These are phyloP conservation scores for Paecilomyces sp. DNA, from an alignment of 2,329 filamentous ascomycete genomes.

Conservation along the genomic window DNA sequence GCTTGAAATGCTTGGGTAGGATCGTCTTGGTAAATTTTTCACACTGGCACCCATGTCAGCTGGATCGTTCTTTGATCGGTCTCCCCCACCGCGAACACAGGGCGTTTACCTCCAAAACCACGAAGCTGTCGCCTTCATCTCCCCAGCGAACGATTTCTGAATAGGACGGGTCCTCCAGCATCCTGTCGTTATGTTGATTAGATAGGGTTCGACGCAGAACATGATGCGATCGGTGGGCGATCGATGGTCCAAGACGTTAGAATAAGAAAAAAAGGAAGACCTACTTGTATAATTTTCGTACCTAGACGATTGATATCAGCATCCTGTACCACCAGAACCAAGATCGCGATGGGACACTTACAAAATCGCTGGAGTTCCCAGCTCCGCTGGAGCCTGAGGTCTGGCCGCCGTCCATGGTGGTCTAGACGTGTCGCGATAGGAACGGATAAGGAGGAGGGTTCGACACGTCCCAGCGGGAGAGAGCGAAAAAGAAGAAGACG, in stretches of 20 bases:
- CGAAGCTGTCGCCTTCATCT: slow-evolving; percentile 89
- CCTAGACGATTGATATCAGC: slow-evolving; percentile 47
- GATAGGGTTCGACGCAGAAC: slow-evolving; percentile 1
- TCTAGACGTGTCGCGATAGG: slow-evolving; percentile 33
- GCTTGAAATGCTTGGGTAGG: slow-evolving; percentile 96
- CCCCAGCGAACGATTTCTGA: slow-evolving; percentile 93
- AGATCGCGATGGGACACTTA: slow-evolving; percentile 45
- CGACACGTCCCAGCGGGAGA: slow-evolving; percentile 13
- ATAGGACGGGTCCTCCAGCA: slow-evolving; percentile 93
- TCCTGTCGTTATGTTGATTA: slow-evolving; percentile 47
- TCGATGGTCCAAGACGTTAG: slow-evolving; percentile 6
- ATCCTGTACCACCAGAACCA: slow-evolving; percentile 3
- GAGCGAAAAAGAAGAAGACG: slow-evolving; percentile 6
- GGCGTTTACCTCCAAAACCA: slow-evolving; percentile 76
- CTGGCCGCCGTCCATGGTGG: slow-evolving; percentile 40
- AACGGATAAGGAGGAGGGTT: slow-evolving; percentile 25
- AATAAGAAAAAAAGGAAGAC: slow-evolving; percentile 18
- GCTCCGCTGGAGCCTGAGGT: slow-evolving; percentile 39
- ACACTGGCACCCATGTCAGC: slow-evolving; percentile 51
- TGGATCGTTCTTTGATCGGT: slow-evolving; percentile 5
- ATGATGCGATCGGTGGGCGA: slow-evolving; percentile 2
- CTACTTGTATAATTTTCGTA: slow-evolving; percentile 98
- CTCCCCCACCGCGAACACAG: slow-evolving; percentile 2
- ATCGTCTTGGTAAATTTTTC: slow-evolving; percentile 98
- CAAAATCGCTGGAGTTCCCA: slow-evolving; percentile 93